Evolutionary conservation across 2,329 filamentous ascomycete genomes (phyloP), one percentile per base, ranked within the genome.

Genomic region (Sporothrix pseudoabietina): DNA sequence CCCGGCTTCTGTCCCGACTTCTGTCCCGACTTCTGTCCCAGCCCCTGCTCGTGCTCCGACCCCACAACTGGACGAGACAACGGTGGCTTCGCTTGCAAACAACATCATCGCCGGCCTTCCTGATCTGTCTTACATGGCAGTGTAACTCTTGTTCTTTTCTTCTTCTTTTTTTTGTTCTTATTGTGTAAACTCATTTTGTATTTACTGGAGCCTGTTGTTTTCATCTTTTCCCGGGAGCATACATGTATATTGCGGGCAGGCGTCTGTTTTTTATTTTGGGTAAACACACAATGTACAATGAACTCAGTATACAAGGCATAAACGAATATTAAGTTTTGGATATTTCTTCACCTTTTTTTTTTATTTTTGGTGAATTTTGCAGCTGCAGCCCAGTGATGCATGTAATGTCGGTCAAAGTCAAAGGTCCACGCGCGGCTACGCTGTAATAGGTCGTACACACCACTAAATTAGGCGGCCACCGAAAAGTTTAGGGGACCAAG

Each of bases 41-140:
- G 9, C 59, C 12, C 30, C 30, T 6, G 26, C 26, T 26, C 26
- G 26, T 26, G 19, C 10, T 6, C 7, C n/a, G 1, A 19, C 52
- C n/a, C n/a, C 54, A 3, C 22, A 16, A 3, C 54, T 59, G 2
- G 54, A 59, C 32, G 49, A 66, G 4, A 49, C 22, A 9, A 4
- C 9, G 8, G 44, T 49, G 12, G 54, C 65, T 7, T 55, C 44
- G 2, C 14, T 74, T 5, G 78, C 76, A 1, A 71, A 74, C 6
- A 73, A 52, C 0, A 78, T 82, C 22, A 57, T 81, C 3, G 68
- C 66, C 2, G 75, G 75, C 10, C 75, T 82, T 1, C 80, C 81
- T 0, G 78, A 82, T 70, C 74, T 82, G 22, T 79, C 80, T 1
- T 82, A 82, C 71, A 82, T 82, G 80, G 72, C 79, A 10, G 75